Evolutionary conservation across 306 rosid species (phyloP).

Genomic region (Betula pendula): DNA sequence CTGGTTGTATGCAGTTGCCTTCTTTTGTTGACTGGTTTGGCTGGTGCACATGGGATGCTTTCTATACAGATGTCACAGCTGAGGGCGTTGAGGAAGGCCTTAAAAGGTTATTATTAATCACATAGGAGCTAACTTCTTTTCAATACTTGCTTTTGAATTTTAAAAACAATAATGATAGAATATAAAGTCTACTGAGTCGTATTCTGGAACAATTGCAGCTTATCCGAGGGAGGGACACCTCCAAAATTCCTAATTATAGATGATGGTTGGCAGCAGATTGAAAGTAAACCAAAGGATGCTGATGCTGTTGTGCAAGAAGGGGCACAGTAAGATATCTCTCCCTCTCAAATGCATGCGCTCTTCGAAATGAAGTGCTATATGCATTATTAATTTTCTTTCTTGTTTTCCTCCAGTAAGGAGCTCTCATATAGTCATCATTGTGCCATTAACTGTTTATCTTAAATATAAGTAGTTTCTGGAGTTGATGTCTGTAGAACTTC

Average conservation of each 20-base stretch:
- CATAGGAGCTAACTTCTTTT: conserved; percentile 5
- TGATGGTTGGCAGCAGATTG: conserved; percentile 99
- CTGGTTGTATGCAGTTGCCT: conserved; percentile 62
- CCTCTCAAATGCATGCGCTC: not conserved
- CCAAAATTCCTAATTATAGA: conserved; percentile 87
- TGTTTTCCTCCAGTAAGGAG: not conserved
- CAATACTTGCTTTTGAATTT: conserved; percentile 4
- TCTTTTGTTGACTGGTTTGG: conserved; percentile 93
- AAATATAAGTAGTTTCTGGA: not conserved
- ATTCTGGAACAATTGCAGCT: conserved; percentile 49
- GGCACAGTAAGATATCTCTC: conserved; percentile 77
- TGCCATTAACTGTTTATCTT: not conserved
- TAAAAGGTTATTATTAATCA: conserved; percentile 60
- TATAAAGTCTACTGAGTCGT: conserved; percentile 21
- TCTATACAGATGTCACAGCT: conserved; percentile 92
- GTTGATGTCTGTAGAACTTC: not conserved
- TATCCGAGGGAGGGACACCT: conserved; percentile 83
- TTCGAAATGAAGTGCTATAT: not conserved
- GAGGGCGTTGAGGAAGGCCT: conserved; percentile 93
- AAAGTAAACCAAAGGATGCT: conserved; percentile 57
- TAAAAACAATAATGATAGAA: not conserved
- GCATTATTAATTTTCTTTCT: not conserved
- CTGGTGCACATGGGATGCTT: conserved; percentile 99
- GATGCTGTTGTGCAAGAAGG: conserved; percentile 79
- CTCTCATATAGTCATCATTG: not conserved